A percentile compares a stretch with the other conserved stretches of the same genome.
Conservation (phyloP, 768 basidiomycete species). For the Tylopilus plumbeoviolaceoides region DNA sequence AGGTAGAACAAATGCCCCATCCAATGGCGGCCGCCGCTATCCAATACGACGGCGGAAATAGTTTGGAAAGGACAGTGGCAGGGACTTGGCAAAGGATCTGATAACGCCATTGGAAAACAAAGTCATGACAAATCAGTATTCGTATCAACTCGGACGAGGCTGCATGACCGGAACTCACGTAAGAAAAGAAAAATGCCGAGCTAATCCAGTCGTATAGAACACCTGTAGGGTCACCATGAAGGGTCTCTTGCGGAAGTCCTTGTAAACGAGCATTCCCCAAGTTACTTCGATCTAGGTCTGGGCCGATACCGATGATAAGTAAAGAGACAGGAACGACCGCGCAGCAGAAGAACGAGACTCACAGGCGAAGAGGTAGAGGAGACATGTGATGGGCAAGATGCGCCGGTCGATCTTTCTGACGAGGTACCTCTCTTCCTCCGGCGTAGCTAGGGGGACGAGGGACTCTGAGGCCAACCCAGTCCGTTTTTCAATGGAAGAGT, state of each 20-base stretch:
- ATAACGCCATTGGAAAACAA: not conserved
- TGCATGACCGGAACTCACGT: constrained; percentile 39
- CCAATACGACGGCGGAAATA: constrained; percentile 66
- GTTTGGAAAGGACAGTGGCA: constrained; percentile 59
- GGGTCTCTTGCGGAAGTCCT: constrained; percentile 61
- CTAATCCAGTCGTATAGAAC: constrained; percentile 68
- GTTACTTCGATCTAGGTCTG: constrained; percentile 68
- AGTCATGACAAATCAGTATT: not conserved
- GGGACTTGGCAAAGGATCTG: constrained; percentile 72
- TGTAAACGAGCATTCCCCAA: constrained; percentile 77
- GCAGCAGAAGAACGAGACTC: constrained; percentile 18
- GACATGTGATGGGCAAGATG: constrained; percentile 53
- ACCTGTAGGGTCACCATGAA: constrained; percentile 66
- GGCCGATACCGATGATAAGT: not conserved
- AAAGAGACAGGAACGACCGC: not conserved
- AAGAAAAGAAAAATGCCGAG: constrained; percentile 76
- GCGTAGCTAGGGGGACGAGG: constrained; percentile 17
- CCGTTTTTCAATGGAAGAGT: not conserved
- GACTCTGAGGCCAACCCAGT: not conserved
- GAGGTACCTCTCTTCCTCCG: constrained; percentile 34
- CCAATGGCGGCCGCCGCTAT: constrained; percentile 61
- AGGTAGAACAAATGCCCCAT: constrained; percentile 73
- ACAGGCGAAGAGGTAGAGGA: constrained; percentile 77
- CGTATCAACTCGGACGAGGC: not conserved
- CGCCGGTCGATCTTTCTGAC: constrained; percentile 35